Conservation (phyloP, 2,329 filamentous ascomycete genomes). For the Sarocladiaceae sp. region DNA sequence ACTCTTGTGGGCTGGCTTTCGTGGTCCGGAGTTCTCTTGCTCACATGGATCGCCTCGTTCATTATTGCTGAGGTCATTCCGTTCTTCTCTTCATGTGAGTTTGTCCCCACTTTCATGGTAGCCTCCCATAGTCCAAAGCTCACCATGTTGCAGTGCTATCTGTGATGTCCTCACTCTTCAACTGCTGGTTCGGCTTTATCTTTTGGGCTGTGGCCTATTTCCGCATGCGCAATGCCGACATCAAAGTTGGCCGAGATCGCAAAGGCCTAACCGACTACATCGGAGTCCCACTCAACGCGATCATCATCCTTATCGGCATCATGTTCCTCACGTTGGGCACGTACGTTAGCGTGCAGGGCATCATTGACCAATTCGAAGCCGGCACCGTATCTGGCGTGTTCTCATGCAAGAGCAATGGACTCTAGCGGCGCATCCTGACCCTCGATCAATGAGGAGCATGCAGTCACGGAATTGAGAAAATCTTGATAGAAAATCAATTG, state of each 20-base stretch:
- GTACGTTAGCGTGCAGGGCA: conserved; percentile 71
- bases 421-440: too few species aligned
- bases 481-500: too few species aligned
- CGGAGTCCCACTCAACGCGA: conserved; percentile 61
- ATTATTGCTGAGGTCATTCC: conserved; percentile 91
- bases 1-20: conserved; percentile 75
- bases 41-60: conserved; percentile 82
- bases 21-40: conserved; percentile 68
- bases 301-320: conserved; percentile 71
- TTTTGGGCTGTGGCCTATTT: conserved; percentile 86
- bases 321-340: conserved; percentile 80
- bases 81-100: conserved; percentile 74
- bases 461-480: too few species aligned
- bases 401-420: conserved; percentile 65
- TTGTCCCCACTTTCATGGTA: neutral
- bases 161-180: conserved; percentile 82
- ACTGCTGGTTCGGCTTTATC: conserved; percentile 93
- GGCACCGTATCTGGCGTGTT: conserved; percentile 68
- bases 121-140: neutral
- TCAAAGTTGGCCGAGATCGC: conserved; percentile 46
- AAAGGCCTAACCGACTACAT: conserved; percentile 43
- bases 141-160: conserved; percentile 47
- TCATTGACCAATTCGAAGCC: conserved; percentile 65
- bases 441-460: too few species aligned
- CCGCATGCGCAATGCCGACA: conserved; percentile 65